Base-by-base conservation (phyloP, 2,329 filamentous ascomycete species). In the Epichloe sp. region DNA sequence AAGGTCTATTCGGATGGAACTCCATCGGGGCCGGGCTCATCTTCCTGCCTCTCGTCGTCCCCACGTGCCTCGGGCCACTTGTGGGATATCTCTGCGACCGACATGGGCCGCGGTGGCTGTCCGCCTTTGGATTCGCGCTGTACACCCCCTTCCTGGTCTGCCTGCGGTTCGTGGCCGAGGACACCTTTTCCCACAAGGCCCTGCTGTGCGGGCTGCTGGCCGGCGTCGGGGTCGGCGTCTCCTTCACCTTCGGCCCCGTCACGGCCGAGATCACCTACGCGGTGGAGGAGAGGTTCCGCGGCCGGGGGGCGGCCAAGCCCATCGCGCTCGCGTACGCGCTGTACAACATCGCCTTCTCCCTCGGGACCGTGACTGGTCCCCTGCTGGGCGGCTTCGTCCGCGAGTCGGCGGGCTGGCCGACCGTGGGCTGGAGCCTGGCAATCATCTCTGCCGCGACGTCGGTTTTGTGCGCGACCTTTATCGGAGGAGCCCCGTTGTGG, bases 181-280 rank as follows among this genome's bases (percentile, higher is more conserved):
- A 66, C 50, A 61, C 47, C 11, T 57, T 64, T 14, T 49, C 52
- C 8, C 55, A 66, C 51, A 66, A 64, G 49, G 49, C 64, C 14
- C 55, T 66, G 55, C 55, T 67, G 1, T 67, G 64, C 38, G 63
- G 60, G 10, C 58, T 68, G 21, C 57, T 68, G 1, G 51, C 55
- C 2, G 64, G 63, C 7, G 44, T 68, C 6, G 65, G 65, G 1
- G 51, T 66, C 8, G 59, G 61, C 2, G 54, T 62, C 45, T 53
- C 60, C 8, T 63, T 61, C n/a, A 60, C 65, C n/a, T 60, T 67
- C 19, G 61, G 61, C 2, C 63, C 64, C 3, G 44, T 68, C 49
- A 68, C 66, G 60, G 65, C 65, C 2, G 65, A 68, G 55, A 66
- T 68, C 40, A 65, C 62, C 37, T 68, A 62, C 62, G 55, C 63